These are phyloP conservation scores for Trichosporon sp. DNA, from an alignment of 1,284 basidiomycete genomes.

Conservation along the genomic window DNA sequence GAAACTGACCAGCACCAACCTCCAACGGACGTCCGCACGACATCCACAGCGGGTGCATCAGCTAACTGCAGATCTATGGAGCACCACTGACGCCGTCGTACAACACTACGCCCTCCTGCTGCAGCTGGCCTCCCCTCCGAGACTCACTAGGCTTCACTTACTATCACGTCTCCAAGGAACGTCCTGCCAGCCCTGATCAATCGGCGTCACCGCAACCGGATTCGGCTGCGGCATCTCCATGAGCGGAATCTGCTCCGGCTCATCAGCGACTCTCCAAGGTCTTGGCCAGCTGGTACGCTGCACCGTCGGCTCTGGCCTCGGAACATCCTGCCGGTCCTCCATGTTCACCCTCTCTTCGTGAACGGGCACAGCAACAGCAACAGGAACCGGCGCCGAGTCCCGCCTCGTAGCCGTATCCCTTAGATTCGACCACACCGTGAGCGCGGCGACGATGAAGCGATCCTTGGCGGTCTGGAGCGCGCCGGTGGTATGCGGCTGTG, in stretches of 20 bases:
- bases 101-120: too few relatives aligned
- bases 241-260: background rate
- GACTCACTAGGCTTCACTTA: too few relatives aligned
- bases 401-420: background rate
- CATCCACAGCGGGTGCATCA: too few relatives aligned
- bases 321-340: too few relatives aligned
- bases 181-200: background rate
- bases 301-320: background rate
- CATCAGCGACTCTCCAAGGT: background rate
- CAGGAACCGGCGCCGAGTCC: background rate
- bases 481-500: background rate
- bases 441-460: background rate
- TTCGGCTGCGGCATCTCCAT: background rate
- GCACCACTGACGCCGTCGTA: too few relatives aligned
- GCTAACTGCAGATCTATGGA: too few relatives aligned
- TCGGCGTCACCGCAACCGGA: background rate
- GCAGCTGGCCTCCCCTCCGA: too few relatives aligned
- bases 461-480: background rate
- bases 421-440: background rate
- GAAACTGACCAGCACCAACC: too few relatives aligned
- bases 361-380: background rate
- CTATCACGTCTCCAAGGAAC: background rate
- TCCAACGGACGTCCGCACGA: too few relatives aligned
- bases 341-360: background rate
- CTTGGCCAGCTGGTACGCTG: background rate